phyloP scores from a whole-genome alignment of 2,329 filamentous ascomycete genomes.

The Rutstroemia sp. region DNA sequence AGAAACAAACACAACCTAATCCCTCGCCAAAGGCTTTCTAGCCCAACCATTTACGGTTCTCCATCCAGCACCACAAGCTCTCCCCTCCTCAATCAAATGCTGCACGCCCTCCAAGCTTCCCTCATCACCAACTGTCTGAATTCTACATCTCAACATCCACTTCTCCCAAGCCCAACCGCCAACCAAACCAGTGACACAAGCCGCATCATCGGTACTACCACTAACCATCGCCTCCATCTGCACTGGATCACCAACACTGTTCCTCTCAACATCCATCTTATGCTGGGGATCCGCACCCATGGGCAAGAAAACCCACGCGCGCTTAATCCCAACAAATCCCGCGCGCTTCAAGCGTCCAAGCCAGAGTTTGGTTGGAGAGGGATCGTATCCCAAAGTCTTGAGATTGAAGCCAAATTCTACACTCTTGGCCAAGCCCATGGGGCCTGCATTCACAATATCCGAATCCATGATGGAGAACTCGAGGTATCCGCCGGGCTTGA shows the following conservation, averaged over 20 bases:
- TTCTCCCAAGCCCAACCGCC: conserved; percentile 93
- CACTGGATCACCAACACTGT: conserved; percentile 35
- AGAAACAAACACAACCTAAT: not conserved
- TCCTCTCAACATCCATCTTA: conserved; percentile 32
- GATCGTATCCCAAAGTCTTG: conserved; percentile 83
- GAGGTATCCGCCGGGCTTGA: conserved; percentile 83
- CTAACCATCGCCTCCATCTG: conserved; percentile 54
- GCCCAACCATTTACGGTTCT: conserved; percentile 57
- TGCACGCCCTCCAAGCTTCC: conserved; percentile 54
- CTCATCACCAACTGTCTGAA: conserved; percentile 71
- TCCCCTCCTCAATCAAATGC: conserved; percentile 56
- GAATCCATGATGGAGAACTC: conserved; percentile 89
- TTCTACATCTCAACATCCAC: conserved; percentile 83
- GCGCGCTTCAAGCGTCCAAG: conserved; percentile 64
- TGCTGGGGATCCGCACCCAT: conserved; percentile 54
- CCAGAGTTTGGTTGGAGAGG: conserved; percentile 74
- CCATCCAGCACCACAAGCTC: conserved; percentile 50
- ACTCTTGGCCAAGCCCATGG: conserved; percentile 70
- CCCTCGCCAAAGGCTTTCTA: conserved; percentile 44
- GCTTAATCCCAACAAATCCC: conserved; percentile 73
- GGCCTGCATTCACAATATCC: conserved; percentile 79
- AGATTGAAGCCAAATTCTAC: conserved; percentile 91
- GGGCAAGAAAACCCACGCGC: conserved; percentile 84
- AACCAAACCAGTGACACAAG: conserved; percentile 70
- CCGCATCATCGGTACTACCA: conserved; percentile 66